Evolutionary conservation across 1,139 yeast species (phyloP).

Genomic region (Magnusiomyces fungicola): DNA sequence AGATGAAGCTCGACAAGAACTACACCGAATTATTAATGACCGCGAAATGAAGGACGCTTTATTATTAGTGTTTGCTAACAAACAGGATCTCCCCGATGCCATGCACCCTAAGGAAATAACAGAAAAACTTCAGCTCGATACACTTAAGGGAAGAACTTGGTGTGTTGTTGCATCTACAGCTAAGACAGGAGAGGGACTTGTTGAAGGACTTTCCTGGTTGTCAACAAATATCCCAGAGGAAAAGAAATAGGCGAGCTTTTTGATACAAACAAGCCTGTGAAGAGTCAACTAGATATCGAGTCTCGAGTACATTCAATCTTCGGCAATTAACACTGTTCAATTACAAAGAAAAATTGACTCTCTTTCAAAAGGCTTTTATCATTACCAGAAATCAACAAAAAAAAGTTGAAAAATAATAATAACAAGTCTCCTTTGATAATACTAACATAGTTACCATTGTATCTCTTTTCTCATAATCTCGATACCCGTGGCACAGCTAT

Average conservation of each 20-base stretch:
- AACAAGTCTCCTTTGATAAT: too few relatives aligned
- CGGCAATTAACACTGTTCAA: too few relatives aligned
- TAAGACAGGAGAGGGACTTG: conserved; percentile 84
- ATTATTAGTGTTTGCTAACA: conserved; percentile 80
- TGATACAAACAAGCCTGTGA: too few relatives aligned
- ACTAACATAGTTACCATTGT: too few relatives aligned
- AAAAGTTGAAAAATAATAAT: too few relatives aligned
- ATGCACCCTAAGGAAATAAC: conserved; percentile 88
- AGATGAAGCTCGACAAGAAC: conserved; percentile 70
- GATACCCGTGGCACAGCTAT: too few relatives aligned
- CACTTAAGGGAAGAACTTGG: conserved; percentile 86
- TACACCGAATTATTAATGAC: conserved; percentile 67
- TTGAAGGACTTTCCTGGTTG: conserved; percentile 85
- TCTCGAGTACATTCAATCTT: too few relatives aligned
- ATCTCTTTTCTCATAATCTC: too few relatives aligned
- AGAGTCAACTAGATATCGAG: too few relatives aligned
- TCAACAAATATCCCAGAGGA: conserved; percentile 53
- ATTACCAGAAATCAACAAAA: too few relatives aligned
- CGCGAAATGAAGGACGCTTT: conserved; percentile 76
- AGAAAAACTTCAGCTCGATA: conserved; percentile 74
- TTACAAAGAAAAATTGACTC: too few relatives aligned
- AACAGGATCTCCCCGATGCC: conserved; percentile 84
- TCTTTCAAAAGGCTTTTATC: too few relatives aligned
- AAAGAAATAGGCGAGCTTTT: conserved; percentile 19
- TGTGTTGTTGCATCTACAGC: conserved; percentile 86